Evolutionary conservation across 2,329 filamentous ascomycete genomes (phyloP).

Genomic region (Aspergillus jensenii): DNA sequence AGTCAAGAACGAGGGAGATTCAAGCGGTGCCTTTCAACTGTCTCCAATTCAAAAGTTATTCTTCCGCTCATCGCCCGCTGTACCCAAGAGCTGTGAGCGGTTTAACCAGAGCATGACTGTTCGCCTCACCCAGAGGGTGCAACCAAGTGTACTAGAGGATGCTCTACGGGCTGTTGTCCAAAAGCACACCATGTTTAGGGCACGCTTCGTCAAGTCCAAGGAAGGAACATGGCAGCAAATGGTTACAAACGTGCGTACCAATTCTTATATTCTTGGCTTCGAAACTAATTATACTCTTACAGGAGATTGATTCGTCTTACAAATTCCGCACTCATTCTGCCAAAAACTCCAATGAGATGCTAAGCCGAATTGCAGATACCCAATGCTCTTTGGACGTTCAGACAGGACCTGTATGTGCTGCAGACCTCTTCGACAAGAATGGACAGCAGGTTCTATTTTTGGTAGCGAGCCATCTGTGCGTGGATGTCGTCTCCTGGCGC

Average conservation of each 20-base stretch:
- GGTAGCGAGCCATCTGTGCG: conserved; percentile 20
- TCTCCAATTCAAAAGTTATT: conserved; percentile 38
- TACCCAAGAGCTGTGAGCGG: conserved; percentile 23
- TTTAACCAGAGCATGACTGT: conserved; percentile 40
- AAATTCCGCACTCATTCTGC: conserved; percentile 30
- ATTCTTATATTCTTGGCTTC: not conserved
- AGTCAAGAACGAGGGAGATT: conserved; percentile 25
- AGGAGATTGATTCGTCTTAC: conserved; percentile 35
- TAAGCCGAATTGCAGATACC: conserved; percentile 29
- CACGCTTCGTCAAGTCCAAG: conserved; percentile 24
- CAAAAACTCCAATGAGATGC: conserved; percentile 22
- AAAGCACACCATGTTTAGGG: conserved; percentile 38
- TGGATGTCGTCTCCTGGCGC: conserved; percentile 30
- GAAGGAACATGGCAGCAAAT: conserved; percentile 30
- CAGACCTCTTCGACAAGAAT: conserved; percentile 18
- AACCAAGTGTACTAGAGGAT: conserved; percentile 23
- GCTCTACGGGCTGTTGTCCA: conserved; percentile 30
- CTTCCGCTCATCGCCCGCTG: conserved; percentile 21
- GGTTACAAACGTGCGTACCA: conserved; percentile 23
- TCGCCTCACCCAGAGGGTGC: conserved; percentile 26
- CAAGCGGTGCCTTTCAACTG: conserved; percentile 28
- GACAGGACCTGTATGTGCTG: conserved; percentile 25
- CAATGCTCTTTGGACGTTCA: conserved; percentile 33
- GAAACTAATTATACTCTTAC: conserved; percentile 13
- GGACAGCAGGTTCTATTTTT: conserved; percentile 19